Base-by-base conservation (phyloP, 768 basidiomycete species). In the Dendrothele bispora region DNA sequence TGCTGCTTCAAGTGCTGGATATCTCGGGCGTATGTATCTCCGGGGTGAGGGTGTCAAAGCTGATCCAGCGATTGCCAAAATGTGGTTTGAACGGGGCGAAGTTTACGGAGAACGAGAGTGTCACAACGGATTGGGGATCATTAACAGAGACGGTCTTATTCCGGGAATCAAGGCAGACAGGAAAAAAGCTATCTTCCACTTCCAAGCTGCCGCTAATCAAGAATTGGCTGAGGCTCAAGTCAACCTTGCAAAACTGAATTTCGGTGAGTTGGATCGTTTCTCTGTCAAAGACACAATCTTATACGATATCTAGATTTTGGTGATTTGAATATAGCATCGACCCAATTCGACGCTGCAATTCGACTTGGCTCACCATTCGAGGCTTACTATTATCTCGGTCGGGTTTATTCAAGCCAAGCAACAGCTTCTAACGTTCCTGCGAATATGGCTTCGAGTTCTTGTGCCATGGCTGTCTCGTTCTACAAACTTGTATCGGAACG, bases 191-290 rank as follows among this genome's bases (percentile, higher is more conserved):
- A 48, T 84, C 37, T 53, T 54, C 12, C 74, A 88, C 59, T 97
- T 99, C 61, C 74, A 71, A 27, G 76, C 77, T 26, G 97, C 97
- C 0, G 91, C 95, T 2, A 81, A 78, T 7, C 86, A 88, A 60
- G 95, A 98, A 53, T 77, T 95, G 12, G 87, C 94, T 0, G 97
- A 98, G 61, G 94, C 95, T 0, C 84, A 94, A 49, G 86, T 97
- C 20, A 89, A 98, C 58, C 62, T 98, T 4, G 97, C 87, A 5
- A 98, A 95, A 66, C 65, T 83, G 55, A 75, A 90, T 56, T 89
- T 77, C 54, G 63, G 84, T 86, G 48, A 50, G 72, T 64, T 14
- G 22, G n/a, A n/a, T n/a, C n/a, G n/a, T n/a, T n/a, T n/a, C n/a
- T n/a, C n/a, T n/a, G n/a, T n/a, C n/a, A n/a, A n/a, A n/a, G n/a